These are phyloP conservation scores for Kitagawia praeruptora DNA, from an alignment of 129 eudicot species.

Conservation along the genomic window DNA sequence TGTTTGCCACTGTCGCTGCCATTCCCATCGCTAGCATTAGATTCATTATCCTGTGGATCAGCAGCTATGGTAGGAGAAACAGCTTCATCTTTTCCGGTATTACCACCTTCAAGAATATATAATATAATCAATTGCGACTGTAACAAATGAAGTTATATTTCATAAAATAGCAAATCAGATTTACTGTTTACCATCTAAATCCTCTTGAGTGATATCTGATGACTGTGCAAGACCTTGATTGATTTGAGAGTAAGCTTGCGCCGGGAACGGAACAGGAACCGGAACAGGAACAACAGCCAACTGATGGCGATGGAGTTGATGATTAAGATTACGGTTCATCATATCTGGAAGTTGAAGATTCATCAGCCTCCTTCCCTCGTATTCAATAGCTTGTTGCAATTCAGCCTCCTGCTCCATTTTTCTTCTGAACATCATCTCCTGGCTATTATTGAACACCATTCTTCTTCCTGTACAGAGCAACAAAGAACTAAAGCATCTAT, in stretches of 20 bases:
- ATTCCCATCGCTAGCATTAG: conserved; percentile 10
- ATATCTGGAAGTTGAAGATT: conserved; percentile 10
- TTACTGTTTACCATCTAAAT: conserved; percentile 28
- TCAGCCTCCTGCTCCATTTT: conserved; percentile 6
- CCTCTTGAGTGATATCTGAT: conserved; percentile 31
- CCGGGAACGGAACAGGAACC: conserved; percentile 15
- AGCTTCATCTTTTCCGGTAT: conserved; percentile 25
- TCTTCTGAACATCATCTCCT: neutral
- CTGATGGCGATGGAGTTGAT: conserved; percentile 40
- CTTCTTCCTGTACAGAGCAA: neutral
- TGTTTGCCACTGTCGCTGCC: conserved; percentile 18
- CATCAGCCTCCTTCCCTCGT: conserved; percentile 8
- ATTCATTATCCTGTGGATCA: conserved; percentile 33
- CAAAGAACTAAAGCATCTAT: neutral
- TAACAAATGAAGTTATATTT: neutral
- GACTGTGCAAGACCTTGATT: conserved; percentile 14
- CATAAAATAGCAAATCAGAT: neutral
- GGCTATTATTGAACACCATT: neutral
- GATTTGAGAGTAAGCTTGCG: conserved; percentile 25
- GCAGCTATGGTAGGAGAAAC: neutral
- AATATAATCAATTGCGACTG: neutral
- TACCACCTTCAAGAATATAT: conserved; percentile 21
- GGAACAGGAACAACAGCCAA: conserved; percentile 10
- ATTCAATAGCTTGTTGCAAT: conserved; percentile 8
- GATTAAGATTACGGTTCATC: conserved; percentile 2